Percentiles rank a stretch among this genome's conserved stretches.
Evolutionary conservation across 768 basidiomycete genomes (phyloP).

Genomic region (Pleurotus tuoliensis): DNA sequence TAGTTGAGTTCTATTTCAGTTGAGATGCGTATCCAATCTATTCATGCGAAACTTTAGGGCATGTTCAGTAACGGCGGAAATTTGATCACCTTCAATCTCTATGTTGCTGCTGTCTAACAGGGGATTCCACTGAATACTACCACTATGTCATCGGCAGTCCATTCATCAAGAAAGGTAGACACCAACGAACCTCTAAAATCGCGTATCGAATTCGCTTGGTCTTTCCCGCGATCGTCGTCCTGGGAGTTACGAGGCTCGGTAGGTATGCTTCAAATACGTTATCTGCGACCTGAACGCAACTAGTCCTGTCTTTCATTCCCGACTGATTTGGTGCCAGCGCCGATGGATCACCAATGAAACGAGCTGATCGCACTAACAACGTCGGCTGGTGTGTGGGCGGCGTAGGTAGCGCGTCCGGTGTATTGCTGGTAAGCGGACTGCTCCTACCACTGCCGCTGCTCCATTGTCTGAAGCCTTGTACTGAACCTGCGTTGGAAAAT

Average conservation of each 20-base stretch:
- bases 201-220: conserved; percentile 80
- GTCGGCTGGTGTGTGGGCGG: conserved; percentile 31
- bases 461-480: conserved; percentile 80
- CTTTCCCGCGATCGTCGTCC: conserved; percentile 47
- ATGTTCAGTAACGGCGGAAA: no score
- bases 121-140: conserved; percentile 71
- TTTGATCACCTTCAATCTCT: conserved; percentile 61
- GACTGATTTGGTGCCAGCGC: conserved; percentile 27
- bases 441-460: conserved; percentile 56
- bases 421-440: conserved; percentile 32
- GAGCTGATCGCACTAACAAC: conserved; percentile 62
- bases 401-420: neutral
- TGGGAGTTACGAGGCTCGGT: conserved; percentile 79
- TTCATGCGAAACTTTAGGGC: neutral
- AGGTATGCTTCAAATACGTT: conserved; percentile 69
- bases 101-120: conserved; percentile 88
- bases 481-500: conserved; percentile 75
- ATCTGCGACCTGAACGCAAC: conserved; percentile 50
- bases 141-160: neutral
- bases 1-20: conserved; percentile 95
- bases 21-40: conserved; percentile 89
- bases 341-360: conserved; percentile 53
- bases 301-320: conserved; percentile 26
- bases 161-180: conserved; percentile 1
- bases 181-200: conserved; percentile 64